phyloP scores from a whole-genome alignment of 768 basidiomycete genomes.

The Leccinum ochraceum region DNA sequence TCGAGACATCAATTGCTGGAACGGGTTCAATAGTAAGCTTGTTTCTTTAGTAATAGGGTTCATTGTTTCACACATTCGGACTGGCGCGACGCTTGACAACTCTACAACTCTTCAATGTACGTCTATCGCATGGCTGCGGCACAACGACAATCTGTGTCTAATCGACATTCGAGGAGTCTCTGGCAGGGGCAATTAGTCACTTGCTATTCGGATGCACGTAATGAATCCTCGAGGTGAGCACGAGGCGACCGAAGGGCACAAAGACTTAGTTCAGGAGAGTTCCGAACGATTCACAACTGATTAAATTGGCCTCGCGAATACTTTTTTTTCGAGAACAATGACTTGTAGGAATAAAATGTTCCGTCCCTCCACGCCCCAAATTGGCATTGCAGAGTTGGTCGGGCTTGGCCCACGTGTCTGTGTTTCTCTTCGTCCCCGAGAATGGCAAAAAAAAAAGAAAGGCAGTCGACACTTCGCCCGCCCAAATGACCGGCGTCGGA shows the following conservation, averaged over 20 bases:
- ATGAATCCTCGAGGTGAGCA: constrained; percentile 24
- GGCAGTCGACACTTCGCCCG: too few species aligned
- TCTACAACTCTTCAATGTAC: not conserved
- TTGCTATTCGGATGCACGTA: constrained; percentile 5
- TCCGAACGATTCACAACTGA: not conserved
- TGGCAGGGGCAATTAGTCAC: constrained; percentile 7
- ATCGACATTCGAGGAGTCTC: not conserved
- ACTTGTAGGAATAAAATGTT: too few species aligned
- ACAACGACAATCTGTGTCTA: not conserved
- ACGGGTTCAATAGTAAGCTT: not conserved
- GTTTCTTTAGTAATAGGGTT: not conserved
- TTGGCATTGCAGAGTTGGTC: not conserved
- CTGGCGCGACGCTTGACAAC: not conserved
- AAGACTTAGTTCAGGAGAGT: not conserved
- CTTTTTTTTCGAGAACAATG: too few species aligned
- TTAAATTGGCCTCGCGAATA: not conserved
- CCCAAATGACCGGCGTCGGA: constrained; percentile 4
- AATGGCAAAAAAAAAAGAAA: constrained; percentile 25
- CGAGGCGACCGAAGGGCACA: constrained; percentile 19
- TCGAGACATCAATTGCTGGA: not conserved
- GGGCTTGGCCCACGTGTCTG: constrained; percentile 8
- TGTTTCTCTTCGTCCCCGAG: constrained; percentile 4
- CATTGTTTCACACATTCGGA: not conserved
- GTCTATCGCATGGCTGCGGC: not conserved
- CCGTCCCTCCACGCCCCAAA: too few species aligned